phyloP scores from a whole-genome alignment of 306 rosid genomes.

The Glycyrrhiza uralensis region DNA sequence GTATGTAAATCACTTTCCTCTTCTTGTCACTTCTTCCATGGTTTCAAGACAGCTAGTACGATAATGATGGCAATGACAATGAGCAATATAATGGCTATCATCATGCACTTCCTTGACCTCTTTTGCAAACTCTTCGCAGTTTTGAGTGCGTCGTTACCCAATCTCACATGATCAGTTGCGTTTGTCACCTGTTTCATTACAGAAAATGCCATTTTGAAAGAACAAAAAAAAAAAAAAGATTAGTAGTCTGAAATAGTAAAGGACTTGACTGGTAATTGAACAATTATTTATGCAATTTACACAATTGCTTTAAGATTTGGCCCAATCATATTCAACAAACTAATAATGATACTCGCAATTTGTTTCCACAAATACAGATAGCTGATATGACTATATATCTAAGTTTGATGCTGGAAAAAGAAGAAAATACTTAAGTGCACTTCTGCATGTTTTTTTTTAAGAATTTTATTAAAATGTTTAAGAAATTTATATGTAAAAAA shows the following conservation, averaged over 20 bases:
- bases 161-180: conserved; percentile 68
- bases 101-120: conserved; percentile 90
- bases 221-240: neutral
- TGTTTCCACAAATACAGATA: neutral
- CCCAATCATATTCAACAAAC: neutral
- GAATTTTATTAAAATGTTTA: too few relatives aligned
- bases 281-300: neutral
- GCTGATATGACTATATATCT: neutral
- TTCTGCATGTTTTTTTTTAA: neutral
- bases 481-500: neutral
- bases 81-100: conserved; percentile 60
- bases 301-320: neutral
- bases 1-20: conserved; percentile 12
- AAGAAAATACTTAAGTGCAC: neutral
- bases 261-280: neutral
- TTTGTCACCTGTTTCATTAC: conserved; percentile 66
- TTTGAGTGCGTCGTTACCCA: conserved; percentile 68
- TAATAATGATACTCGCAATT: neutral
- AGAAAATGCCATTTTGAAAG: neutral
- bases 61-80: conserved; percentile 61
- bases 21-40: conserved; percentile 63
- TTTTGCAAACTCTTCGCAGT: conserved; percentile 73
- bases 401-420: neutral
- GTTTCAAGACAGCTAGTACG: conserved; percentile 58
- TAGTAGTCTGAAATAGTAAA: neutral